Base-by-base conservation (phyloP, 768 basidiomycete genomes). In the Pholiota molesta region DNA sequence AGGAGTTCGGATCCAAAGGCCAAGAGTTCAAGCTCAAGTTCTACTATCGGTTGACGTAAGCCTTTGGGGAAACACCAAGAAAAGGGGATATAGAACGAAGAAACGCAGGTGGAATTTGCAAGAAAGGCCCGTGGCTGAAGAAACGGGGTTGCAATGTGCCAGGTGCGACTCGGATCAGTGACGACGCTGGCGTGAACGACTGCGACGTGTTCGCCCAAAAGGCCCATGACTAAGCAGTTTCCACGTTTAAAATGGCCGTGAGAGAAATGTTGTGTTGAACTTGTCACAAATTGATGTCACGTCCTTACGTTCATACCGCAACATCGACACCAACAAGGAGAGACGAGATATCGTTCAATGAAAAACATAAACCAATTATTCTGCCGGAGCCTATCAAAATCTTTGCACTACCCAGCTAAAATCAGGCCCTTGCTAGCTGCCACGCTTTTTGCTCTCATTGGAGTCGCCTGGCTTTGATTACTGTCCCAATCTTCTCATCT, bases 131-230 rank as follows among this genome's bases (percentile, higher is more conserved):
- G 42, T 44, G 42, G 35, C 35, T 37, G 35, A 13, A 37, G 35
- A 37, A 37, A 37, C 35, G 35, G 35, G 35, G 42, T 44, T 44
- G 42, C 42, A 44, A 21, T 44, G 42, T 44, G 42, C 42, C 42
- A 44, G 42, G 42, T 44, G 42, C 42, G 42, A 26, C 26, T 26
- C 26, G 26, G 26, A 44, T 44, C 42, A 44, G 42, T 44, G 23
- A 49, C 23, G 47, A 49, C 47, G 47, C 47, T 49, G 47, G 47
- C 47, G 47, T 21, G 47, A 49, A 49, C 47, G 47, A 49, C 47
- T 49, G 47, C 47, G 47, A 49, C 47, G 47, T 49, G 47, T 49
- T 49, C 47, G 47, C 14, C 47, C 19, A 26, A 1, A 49, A 23
- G 19, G 21, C 35, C 14, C 35, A 49, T 49, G 47, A 49, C 47